Percentiles rank a stretch among this genome's conserved stretches.
phyloP scores from a whole-genome alignment of 805 yeast genomes.

The Ogataea minuta region DNA sequence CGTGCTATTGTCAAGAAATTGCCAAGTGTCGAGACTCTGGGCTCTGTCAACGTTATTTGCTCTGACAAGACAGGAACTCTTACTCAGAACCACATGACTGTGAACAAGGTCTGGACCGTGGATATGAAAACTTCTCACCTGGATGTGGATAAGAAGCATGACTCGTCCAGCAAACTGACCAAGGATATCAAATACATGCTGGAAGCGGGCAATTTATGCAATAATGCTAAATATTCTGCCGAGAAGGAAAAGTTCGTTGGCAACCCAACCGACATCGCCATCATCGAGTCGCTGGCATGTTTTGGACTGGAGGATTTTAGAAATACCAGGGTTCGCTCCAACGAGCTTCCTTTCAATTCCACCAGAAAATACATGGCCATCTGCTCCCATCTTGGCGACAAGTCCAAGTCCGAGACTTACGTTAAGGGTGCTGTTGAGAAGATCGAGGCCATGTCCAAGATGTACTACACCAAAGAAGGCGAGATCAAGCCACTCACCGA shows the following conservation, averaged over 20 bases:
- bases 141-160: slow-evolving; percentile 45
- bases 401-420: slow-evolving; percentile 53
- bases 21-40: slow-evolving; percentile 94
- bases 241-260: slow-evolving; percentile 77
- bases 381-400: slow-evolving; percentile 56
- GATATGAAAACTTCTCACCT: slow-evolving; percentile 46
- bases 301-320: slow-evolving; percentile 76
- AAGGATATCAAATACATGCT: slow-evolving; percentile 54
- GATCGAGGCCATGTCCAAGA: slow-evolving; percentile 58
- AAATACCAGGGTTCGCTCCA: slow-evolving; percentile 51
- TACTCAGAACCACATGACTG: slow-evolving; percentile 90
- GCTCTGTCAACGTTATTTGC: slow-evolving; percentile 91
- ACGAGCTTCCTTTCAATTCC: slow-evolving; percentile 85
- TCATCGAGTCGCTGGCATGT: slow-evolving; percentile 67
- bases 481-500: slow-evolving; percentile 57
- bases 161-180: slow-evolving; percentile 45
- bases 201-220: slow-evolving; percentile 70
- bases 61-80: slow-evolving; percentile 90
- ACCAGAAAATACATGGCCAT: slow-evolving; percentile 90
- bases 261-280: slow-evolving; percentile 93
- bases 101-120: slow-evolving; percentile 75
- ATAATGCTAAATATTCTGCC: slow-evolving; percentile 65
- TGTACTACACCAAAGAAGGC: slow-evolving; percentile 58
- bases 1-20: slow-evolving; percentile 92
- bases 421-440: slow-evolving; percentile 92